Conservation (phyloP, 2,329 filamentous ascomycete species). For the Penicillium janthinellum region DNA sequence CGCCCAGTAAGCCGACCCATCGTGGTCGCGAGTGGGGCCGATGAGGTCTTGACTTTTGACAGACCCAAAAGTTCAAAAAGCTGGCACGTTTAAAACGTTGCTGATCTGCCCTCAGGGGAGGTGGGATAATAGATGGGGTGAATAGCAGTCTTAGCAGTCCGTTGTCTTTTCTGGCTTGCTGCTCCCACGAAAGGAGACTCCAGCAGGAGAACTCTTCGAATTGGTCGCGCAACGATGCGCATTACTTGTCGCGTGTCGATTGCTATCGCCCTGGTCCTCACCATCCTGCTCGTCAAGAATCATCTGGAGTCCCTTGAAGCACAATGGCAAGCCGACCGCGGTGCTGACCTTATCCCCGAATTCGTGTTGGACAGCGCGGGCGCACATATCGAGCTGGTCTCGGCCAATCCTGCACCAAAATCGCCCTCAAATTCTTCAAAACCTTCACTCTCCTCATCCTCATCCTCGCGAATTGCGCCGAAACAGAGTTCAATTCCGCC, state of each 20-base stretch:
- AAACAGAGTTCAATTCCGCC: not conserved
- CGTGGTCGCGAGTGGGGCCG: not conserved
- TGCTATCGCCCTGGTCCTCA: conserved; percentile 19
- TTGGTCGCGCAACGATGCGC: conserved; percentile 16
- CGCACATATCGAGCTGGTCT: conserved; percentile 27
- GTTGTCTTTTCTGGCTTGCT: not conserved
- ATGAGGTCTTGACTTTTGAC: not conserved
- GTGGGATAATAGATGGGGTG: not conserved
- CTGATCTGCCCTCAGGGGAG: not conserved
- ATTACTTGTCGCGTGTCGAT: conserved; percentile 18
- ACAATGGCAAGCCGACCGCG: conserved; percentile 13
- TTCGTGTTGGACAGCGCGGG: conserved; percentile 12
- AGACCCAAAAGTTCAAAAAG: not conserved
- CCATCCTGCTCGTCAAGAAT: conserved; percentile 22
- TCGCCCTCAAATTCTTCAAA: not conserved
- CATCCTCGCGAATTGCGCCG: not conserved
- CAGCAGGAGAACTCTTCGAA: not conserved
- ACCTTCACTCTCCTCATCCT: not conserved
- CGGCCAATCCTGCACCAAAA: conserved; percentile 4
- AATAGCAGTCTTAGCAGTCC: not conserved
- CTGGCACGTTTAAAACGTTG: conserved; percentile 12
- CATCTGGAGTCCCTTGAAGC: conserved; percentile 21
- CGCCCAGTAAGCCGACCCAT: not conserved
- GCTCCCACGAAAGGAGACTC: not conserved
- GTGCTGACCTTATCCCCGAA: conserved; percentile 1